Conservation (phyloP, 345 rosid genomes). For the Hevea brasiliensis region DNA sequence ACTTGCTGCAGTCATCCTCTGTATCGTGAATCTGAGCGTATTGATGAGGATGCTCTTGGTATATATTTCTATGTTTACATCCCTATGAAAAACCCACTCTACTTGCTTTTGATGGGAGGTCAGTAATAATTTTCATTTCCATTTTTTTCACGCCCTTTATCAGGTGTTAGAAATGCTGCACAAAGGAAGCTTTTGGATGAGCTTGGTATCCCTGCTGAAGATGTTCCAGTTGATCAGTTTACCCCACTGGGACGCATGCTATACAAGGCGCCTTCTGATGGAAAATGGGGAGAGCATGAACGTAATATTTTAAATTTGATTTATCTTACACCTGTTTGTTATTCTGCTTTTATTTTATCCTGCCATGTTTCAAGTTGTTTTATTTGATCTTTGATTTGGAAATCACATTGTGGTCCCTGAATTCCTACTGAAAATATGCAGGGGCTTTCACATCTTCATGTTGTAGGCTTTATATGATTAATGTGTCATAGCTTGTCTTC, state of each 20-base stretch:
- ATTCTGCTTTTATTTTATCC: neutral
- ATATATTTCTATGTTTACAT: constrained; percentile 16
- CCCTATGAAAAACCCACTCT: neutral
- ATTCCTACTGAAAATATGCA: neutral
- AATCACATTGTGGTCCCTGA: neutral
- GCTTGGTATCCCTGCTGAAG: constrained; percentile 89
- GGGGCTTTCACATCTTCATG: neutral
- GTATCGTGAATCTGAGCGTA: constrained; percentile 84
- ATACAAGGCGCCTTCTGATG: constrained; percentile 98
- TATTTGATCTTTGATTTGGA: neutral
- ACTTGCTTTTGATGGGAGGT: neutral
- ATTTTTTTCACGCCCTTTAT: constrained; percentile 1
- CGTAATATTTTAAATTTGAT: constrained; percentile 42
- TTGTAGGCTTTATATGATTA: neutral
- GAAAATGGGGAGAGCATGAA: constrained; percentile 99
- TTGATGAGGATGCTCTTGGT: constrained; percentile 70
- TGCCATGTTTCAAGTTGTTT: neutral
- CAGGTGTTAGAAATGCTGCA: constrained; percentile 96
- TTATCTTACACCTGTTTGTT: neutral
- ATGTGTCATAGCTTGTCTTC: neutral
- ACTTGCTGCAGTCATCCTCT: constrained; percentile 98
- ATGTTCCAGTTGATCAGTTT: constrained; percentile 87
- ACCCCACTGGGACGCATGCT: constrained; percentile 71
- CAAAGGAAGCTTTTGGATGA: constrained; percentile 97
- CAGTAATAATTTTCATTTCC: neutral